These are phyloP conservation scores for Naematelia encephala DNA, from an alignment of 768 basidiomycete genomes.

Conservation along the genomic window DNA sequence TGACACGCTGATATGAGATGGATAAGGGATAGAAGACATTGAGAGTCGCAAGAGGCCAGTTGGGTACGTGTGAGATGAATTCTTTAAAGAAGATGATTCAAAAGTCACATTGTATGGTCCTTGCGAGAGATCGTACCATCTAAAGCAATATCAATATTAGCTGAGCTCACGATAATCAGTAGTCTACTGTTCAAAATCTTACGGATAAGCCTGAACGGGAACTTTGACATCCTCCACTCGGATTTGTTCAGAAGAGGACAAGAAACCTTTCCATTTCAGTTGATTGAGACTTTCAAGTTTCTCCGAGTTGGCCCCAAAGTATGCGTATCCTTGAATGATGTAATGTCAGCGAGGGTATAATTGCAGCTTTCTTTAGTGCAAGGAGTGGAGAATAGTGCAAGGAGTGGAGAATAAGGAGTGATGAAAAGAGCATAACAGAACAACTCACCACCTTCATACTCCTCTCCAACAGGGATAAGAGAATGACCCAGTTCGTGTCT, in stretches of 20 bases:
- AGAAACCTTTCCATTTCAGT: conserved; percentile 36
- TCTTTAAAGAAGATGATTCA: conserved; percentile 16
- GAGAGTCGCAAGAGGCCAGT: conserved; percentile 40
- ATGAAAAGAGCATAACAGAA: background rate
- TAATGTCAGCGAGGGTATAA: background rate
- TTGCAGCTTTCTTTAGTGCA: no score
- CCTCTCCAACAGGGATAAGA: conserved; percentile 46
- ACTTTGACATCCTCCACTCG: conserved; percentile 42
- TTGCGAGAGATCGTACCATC: conserved; percentile 39
- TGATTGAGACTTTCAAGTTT: conserved; percentile 17
- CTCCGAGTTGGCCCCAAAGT: conserved; percentile 44
- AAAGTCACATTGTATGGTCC: conserved; percentile 28
- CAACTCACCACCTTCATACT: conserved; percentile 47
- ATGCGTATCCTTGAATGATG: conserved; percentile 29
- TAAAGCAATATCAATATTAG: no score
- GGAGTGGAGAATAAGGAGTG: background rate
- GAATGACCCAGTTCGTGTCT: conserved; percentile 48
- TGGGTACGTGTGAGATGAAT: conserved; percentile 20
- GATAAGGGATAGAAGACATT: conserved; percentile 41
- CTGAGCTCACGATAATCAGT: background rate
- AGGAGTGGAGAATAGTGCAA: background rate
- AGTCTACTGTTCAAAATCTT: conserved; percentile 11
- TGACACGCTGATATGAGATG: conserved; percentile 29
- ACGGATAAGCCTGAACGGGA: conserved; percentile 47
- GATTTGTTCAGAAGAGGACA: conserved; percentile 23